Base-by-base conservation (phyloP, 192 early-diverging fungal species). In the Coemansia sp. region DNA sequence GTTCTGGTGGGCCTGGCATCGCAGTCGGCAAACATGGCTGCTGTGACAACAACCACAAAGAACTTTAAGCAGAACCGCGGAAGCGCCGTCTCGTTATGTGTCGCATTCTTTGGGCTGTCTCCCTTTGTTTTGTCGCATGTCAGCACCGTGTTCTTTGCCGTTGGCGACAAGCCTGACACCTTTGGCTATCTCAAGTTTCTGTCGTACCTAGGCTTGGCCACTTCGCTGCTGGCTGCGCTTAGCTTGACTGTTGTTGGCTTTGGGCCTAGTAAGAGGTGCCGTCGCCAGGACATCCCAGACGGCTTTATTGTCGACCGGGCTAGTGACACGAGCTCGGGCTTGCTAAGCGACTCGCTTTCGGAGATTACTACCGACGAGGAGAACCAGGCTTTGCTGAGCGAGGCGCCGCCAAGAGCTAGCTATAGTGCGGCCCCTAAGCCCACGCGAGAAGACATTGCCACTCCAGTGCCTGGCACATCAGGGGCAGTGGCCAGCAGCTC, bases 31-130 rank as follows among this genome's bases (percentile, higher is more conserved):
- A 84, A 84, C 44, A 87, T 87, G 84, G 82, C 84, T 2, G 72
- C 85, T 0, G 81, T 87, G 58, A 81, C 82, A n/a, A 84, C 84
- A 26, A 87, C 85, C 6, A 81, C 73, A 4, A 75, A 83, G 58
- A 87, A 86, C 63, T 85, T 87, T 61, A 81, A 78, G 63, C 61
- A 68, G 57, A 79, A 80, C 44, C 66, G 82, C 12, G 85, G 87
- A 10, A 56, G 81, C 11, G 87, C 85, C 10, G 78, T 88, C 48
- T 82, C 82, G n/a, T 48, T 84, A 5, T 83, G 85, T 35, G 71
- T 86, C 62, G 86, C 83, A 1, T 75, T 79, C 50, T 88, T 87
- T 70, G 87, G 86, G 15, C 72, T 88, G 15, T 87, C 87, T 11
- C 85, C 87, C 4, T 71, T 85, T 22, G 70, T 87, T 24, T 72